These are phyloP conservation scores for Tilletia walkeri DNA, from an alignment of 1,284 basidiomycete species.

Conservation along the genomic window DNA sequence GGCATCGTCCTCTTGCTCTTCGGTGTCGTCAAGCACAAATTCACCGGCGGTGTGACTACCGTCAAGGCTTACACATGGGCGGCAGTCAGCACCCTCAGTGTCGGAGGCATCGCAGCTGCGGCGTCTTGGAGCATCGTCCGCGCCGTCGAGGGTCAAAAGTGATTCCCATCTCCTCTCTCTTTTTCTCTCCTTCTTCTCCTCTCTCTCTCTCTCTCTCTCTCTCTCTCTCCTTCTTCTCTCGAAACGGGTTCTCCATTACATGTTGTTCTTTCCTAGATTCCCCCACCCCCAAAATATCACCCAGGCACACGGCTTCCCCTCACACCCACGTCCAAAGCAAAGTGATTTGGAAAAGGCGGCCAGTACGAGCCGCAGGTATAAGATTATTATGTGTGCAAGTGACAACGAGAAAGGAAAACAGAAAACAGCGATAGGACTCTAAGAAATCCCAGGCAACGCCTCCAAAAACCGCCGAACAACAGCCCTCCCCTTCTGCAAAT, in stretches of 20 bases:
- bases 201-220: background rate
- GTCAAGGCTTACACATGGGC: constrained; percentile 66
- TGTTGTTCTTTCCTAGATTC: no score
- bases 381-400: no score
- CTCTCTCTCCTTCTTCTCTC: no score
- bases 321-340: no score
- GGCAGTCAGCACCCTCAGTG: constrained; percentile 81
- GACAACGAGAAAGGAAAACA: no score
- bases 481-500: constrained; percentile 71
- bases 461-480: constrained; percentile 72
- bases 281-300: no score
- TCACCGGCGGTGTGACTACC: constrained; percentile 39
- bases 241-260: no score
- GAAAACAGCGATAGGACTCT: no score
- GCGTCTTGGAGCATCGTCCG: constrained; percentile 84
- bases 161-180: background rate
- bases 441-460: background rate
- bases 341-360: no score
- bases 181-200: no score
- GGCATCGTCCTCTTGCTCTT: constrained; percentile 39
- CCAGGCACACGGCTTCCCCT: no score
- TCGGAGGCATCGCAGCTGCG: constrained; percentile 84
- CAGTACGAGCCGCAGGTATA: no score
- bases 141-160: constrained; percentile 63
- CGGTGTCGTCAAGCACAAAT: constrained; percentile 45